phyloP scores from a whole-genome alignment of 1,139 yeast genomes.

The Suhomyces guaymorum region DNA sequence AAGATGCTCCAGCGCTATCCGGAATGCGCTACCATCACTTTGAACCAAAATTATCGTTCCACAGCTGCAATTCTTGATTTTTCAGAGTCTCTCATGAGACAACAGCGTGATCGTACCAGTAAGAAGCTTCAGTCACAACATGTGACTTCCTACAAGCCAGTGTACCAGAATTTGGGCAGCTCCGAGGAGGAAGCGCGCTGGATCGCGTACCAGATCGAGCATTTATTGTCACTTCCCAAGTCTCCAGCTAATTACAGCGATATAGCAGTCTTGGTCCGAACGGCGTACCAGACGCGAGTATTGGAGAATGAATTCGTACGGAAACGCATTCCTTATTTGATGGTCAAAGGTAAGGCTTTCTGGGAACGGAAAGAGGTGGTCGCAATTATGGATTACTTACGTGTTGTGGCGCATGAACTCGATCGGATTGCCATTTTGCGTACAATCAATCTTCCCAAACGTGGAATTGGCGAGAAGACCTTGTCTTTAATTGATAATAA shows the following conservation, averaged over 20 bases:
- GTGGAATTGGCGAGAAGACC: slow-evolving; percentile 71
- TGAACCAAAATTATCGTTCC: slow-evolving; percentile 80
- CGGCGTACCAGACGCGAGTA: slow-evolving; percentile 55
- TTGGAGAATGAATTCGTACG: slow-evolving; percentile 64
- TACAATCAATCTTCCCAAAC: slow-evolving; percentile 58
- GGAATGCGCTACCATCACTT: slow-evolving; percentile 34
- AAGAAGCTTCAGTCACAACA: slow-evolving; percentile 52
- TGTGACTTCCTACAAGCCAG: slow-evolving; percentile 46
- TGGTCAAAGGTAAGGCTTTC: slow-evolving; percentile 73
- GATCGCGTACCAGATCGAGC: slow-evolving; percentile 56
- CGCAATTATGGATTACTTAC: slow-evolving; percentile 61
- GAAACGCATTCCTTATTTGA: slow-evolving; percentile 59
- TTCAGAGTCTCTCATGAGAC: slow-evolving; percentile 68
- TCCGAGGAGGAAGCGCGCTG: slow-evolving; percentile 56
- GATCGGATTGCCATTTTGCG: slow-evolving; percentile 63
- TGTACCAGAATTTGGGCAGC: slow-evolving; percentile 40
- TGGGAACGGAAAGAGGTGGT: slow-evolving; percentile 78
- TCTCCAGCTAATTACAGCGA: slow-evolving; percentile 49
- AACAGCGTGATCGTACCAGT: slow-evolving; percentile 48
- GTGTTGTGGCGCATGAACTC: slow-evolving; percentile 55
- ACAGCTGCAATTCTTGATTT: slow-evolving; percentile 63
- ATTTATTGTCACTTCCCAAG: slow-evolving; percentile 41
- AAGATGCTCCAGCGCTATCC: slow-evolving; percentile 54
- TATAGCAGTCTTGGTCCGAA: slow-evolving; percentile 70
- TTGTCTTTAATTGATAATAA: slow-evolving; percentile 38